Conservation (phyloP, 2,329 filamentous ascomycete species). For the Bimuria novae-zelandiae region DNA sequence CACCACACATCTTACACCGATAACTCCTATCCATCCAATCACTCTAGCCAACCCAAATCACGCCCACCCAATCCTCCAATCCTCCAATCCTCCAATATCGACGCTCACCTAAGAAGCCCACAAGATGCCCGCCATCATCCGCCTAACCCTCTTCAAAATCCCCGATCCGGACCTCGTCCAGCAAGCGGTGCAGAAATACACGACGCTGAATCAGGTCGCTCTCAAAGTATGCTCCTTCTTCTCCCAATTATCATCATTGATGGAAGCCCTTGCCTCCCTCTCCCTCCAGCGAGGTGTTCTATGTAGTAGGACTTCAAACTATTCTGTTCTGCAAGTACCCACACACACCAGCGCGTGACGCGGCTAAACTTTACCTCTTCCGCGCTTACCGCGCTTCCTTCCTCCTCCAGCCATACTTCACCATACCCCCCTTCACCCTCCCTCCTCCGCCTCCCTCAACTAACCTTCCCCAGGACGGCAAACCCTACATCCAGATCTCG, state of each 20-base stretch:
- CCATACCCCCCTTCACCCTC: no score
- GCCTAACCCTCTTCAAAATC: constrained; percentile 46
- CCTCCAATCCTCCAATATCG: background rate
- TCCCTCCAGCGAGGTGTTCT: background rate
- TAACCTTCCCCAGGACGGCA: constrained; percentile 61
- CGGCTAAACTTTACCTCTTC: no score
- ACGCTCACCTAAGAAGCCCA: background rate
- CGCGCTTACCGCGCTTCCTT: no score
- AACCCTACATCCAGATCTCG: constrained; percentile 69
- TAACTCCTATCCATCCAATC: background rate
- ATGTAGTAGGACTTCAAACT: no score
- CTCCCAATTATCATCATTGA: constrained; percentile 16
- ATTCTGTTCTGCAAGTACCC: no score
- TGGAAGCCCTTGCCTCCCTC: background rate
- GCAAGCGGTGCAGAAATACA: constrained; percentile 39
- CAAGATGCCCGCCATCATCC: constrained; percentile 36
- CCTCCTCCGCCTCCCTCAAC: no score
- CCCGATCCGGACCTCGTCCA: constrained; percentile 33
- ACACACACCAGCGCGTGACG: no score
- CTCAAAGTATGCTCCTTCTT: constrained; percentile 37
- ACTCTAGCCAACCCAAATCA: background rate
- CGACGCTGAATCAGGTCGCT: constrained; percentile 38
- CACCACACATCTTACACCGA: background rate
- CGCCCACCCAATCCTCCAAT: background rate
- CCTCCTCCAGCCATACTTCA: no score